Evolutionary conservation across 495 filamentous ascomycete species (phyloP).

Genomic region (Daldinia concentrica): DNA sequence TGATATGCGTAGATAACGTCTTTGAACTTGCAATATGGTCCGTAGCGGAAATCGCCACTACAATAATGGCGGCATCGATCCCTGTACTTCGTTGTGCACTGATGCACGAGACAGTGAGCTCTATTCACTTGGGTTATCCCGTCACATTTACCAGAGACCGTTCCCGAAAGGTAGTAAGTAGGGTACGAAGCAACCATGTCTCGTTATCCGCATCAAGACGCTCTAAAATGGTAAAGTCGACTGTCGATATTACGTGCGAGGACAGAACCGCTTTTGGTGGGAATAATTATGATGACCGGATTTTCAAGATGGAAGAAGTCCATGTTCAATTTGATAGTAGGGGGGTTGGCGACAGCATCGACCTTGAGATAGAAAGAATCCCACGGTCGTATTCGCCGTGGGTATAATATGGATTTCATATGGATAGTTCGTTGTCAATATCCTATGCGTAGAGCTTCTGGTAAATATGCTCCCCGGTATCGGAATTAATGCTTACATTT

Average conservation of each 20-base stretch:
- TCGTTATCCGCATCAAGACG: neutral
- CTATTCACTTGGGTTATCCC: neutral
- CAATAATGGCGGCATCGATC: conserved; percentile 50
- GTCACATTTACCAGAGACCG: neutral
- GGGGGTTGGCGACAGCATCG: neutral
- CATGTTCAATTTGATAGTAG: neutral
- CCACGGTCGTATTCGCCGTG: neutral
- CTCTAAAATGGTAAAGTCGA: neutral
- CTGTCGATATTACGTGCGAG: neutral
- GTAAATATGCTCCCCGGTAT: neutral
- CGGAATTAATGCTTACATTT: neutral
- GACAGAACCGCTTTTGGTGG: neutral
- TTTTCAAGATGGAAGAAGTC: neutral
- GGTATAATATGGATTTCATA: neutral
- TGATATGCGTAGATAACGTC: conserved; percentile 32
- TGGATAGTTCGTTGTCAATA: neutral
- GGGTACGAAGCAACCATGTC: neutral
- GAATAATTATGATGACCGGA: neutral
- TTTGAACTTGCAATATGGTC: conserved; percentile 46
- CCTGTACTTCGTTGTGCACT: conserved; percentile 47
- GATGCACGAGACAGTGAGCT: conserved; percentile 16
- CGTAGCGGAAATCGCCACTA: conserved; percentile 45
- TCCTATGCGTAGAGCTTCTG: neutral
- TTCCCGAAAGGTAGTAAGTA: neutral
- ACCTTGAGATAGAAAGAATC: neutral